Evolutionary conservation across 768 basidiomycete species (phyloP), one percentile per base, ranked within the genome.

Genomic region (Holtermannia corniformis): DNA sequence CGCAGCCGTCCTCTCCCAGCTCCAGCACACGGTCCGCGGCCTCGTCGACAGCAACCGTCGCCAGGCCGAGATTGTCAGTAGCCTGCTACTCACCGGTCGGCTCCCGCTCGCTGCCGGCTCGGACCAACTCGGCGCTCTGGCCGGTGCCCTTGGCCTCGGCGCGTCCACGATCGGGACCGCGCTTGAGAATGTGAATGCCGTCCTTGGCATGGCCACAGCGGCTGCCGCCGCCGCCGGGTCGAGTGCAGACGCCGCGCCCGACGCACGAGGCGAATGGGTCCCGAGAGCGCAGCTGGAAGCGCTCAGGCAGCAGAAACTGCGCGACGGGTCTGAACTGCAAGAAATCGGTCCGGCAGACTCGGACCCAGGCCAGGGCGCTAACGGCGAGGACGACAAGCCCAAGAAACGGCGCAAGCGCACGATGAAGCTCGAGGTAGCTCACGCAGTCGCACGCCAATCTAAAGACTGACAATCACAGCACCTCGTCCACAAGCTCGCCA

Each of bases 401-500:
- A 37, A 37, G 32, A 37, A 37, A 16, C 7, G 32, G 32, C 32
- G 32, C 32, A 47, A 53, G 28, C 44, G 52, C 7, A 42, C 46
- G 10, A 32, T 53, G 45, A 53, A 41, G 46, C 46, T 53, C 22
- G 52, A 53, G 52, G 52, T 47, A n/a, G n/a, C 43, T 52, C 23
- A 23, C 26, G 47, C 16, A 23, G n/a, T 4, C 12, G 14, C 3
- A 24, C 19, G 16, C 16, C 13, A 21, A 22, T 47, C 49, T 32
- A 44, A 20, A 16, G 5, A 19, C 44, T 43, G 10, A 47, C 41
- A 20, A 24, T 41, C 23, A 14, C 51, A 68, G 66, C 67, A 68
- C 43, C 56, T 68, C 19, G 62, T 68, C 1, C 67, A 68, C 41
- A 51, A 65, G 42, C 58, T 58, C 49, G 67, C 67, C 2, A 68